These are phyloP conservation scores for Aspergillus japonicus DNA, from an alignment of 2,329 filamentous ascomycete species.

Conservation along the genomic window DNA sequence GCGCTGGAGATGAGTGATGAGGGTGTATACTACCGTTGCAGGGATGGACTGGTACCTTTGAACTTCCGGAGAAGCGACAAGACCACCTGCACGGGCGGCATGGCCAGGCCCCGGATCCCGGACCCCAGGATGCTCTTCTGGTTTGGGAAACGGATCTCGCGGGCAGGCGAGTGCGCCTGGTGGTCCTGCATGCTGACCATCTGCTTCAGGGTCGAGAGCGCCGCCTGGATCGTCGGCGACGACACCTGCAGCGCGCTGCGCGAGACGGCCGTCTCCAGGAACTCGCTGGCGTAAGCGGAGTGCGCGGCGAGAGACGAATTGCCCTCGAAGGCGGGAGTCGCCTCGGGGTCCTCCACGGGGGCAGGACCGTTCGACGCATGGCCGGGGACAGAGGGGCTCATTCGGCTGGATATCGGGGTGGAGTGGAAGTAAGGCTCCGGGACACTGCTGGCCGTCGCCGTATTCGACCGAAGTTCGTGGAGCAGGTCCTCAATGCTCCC, in stretches of 20 bases:
- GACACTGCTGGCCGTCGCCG: conserved; percentile 9
- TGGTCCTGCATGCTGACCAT: conserved; percentile 40
- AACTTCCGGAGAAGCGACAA: conserved; percentile 31
- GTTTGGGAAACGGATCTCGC: conserved; percentile 29
- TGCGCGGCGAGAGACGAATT: conserved; percentile 51
- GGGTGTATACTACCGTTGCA: background rate
- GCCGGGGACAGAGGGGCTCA: conserved; percentile 12
- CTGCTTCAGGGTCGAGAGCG: conserved; percentile 39
- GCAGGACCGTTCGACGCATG: conserved; percentile 21
- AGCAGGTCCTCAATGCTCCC: conserved; percentile 47
- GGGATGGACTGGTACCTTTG: conserved; percentile 29
- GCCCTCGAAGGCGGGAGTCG: conserved; percentile 45
- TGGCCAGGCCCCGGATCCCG: conserved; percentile 34
- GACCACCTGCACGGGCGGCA: conserved; percentile 39
- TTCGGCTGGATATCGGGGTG: conserved; percentile 14
- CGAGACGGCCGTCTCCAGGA: conserved; percentile 43
- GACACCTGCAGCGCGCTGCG: conserved; percentile 35
- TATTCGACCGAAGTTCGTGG: conserved; percentile 22
- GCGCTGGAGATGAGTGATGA: background rate
- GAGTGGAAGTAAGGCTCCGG: conserved; percentile 9
- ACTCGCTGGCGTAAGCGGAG: conserved; percentile 48
- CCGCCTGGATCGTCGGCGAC: conserved; percentile 40
- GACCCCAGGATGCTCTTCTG: conserved; percentile 24
- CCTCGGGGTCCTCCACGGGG: conserved; percentile 30
- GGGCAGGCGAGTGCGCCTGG: conserved; percentile 20